Evolutionary conservation across 2,329 filamentous ascomycete genomes (phyloP), one percentile per base, ranked within the genome.

Genomic region (Alternaria arbusti): DNA sequence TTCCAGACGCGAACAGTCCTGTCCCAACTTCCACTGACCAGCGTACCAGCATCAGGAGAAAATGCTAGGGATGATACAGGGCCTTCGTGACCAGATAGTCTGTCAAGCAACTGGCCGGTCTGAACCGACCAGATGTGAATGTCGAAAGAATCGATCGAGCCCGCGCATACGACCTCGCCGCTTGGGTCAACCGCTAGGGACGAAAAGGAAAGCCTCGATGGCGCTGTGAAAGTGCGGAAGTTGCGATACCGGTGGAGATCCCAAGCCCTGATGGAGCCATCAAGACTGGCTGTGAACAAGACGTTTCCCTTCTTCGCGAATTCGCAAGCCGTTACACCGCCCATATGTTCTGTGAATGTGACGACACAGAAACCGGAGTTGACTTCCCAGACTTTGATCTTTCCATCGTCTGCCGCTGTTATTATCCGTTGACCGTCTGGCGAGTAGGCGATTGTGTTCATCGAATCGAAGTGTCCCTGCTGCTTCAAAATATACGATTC

Each of bases 111-210:
- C 79, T 99, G 96, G 3, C 96, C 96, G 1, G 95, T 99, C 78
- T 99, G 96, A 5, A 99, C 96, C 6, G 93, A 97, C 96, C 96
- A 99, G 66, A 99, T 92, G 81, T 99, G 94, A 55, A 99, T 93
- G 75, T 98, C 95, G 70, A 97, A 98, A 5, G 94, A 97, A 79
- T 99, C 96, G 15, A 97, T 86, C 2, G 95, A 98, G 3, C 95
- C 96, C 10, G 96, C 96, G 63, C 95, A 97, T 4, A 99, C 92
- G 9, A 99, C 92, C 80, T 99, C 96, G 57, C 96, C 96, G 68
- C 94, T 97, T 0, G 96, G 94, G 70, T 99, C 96, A n/a, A 98
- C 94, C 1, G 96, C 94, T 78, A 99, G 87, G 61, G 92, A 97
- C 15, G 94, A 95, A 81, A 98, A 99, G 0, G 94, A 96, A 25